phyloP scores from a whole-genome alignment of 2,329 filamentous ascomycete species.

The Cytospora piceae region DNA sequence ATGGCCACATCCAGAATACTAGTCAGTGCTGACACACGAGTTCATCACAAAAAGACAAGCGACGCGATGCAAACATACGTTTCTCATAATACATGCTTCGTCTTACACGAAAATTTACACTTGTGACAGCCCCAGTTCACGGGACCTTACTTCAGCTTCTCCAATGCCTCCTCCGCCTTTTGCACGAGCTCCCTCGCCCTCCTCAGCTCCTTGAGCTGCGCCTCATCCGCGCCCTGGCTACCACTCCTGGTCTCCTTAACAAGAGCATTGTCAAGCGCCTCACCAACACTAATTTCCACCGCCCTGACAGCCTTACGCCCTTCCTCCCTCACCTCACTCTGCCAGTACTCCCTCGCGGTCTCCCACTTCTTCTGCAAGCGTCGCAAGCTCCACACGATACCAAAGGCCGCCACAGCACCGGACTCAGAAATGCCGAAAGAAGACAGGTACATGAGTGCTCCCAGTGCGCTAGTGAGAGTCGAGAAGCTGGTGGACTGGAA shows the following conservation, averaged over 20 bases:
- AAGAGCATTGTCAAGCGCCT: conserved; percentile 46
- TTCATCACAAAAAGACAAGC: conserved; percentile 3
- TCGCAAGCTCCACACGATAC: conserved; percentile 61
- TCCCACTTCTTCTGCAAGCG: conserved; percentile 68
- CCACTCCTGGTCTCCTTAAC: conserved; percentile 28
- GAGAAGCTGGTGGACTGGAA: conserved; percentile 76
- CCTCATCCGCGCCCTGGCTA: conserved; percentile 32
- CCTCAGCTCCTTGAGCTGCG: conserved; percentile 41
- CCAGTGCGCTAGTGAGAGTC: conserved; percentile 60
- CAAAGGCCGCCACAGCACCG: conserved; percentile 63
- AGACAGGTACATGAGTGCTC: conserved; percentile 60
- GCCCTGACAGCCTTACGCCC: conserved; percentile 64
- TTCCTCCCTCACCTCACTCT: conserved; percentile 68
- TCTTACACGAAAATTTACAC: conserved; percentile 32
- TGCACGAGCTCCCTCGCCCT: conserved; percentile 50
- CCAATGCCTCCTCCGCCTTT: conserved; percentile 54
- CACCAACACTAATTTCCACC: conserved; percentile 56
- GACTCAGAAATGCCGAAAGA: conserved; percentile 63
- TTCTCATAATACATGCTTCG: conserved; percentile 24
- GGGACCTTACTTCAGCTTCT: conserved; percentile 47
- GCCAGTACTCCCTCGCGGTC: conserved; percentile 62
- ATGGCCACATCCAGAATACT: conserved; percentile 29
- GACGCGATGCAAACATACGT: conserved; percentile 4
- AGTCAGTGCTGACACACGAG: conserved; percentile 29
- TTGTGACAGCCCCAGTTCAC: not conserved